Base-by-base conservation (phyloP, 148 eudicot species). In the Silene conica region DNA sequence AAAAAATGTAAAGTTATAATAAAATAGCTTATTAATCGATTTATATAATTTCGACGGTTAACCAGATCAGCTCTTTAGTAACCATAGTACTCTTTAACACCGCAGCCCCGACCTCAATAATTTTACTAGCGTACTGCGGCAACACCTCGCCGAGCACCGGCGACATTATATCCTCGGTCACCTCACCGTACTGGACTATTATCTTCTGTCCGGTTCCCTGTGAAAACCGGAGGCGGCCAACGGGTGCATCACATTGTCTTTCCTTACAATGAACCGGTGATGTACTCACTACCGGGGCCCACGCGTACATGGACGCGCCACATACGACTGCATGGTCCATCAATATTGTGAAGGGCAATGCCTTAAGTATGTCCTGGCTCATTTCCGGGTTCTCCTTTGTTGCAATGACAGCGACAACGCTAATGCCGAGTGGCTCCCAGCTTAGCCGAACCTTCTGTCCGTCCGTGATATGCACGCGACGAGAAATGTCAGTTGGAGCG, bases 321-420 rank as follows among this genome's bases (percentile, higher is more conserved):
- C 69, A 66, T n/a, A 66, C 69, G 14, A 66, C 69, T 1, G 69
- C 69, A 48, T 66, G 69, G 50, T 66, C 69, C 69, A 66, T 66
- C 13, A 66, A 38, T n/a, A 66, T 66, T 0, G 52, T 66, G 5
- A 66, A 66, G 0, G 69, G 69, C 6, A 66, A 21, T 5, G 69
- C 69, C 52, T 66, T 41, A 1, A 66, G 14, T 0, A 66, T 66
- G 52, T 38, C 69, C 2, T 38, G 22, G 13, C 52, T 38, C 12
- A 66, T 15, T 14, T 66, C 69, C 0, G 69, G 69, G 22, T 66
- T 66, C 10, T 66, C 14, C 10, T 66, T 66, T 1, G 69, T 66
- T 4, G 69, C 69, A 0, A 66, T 18, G 5, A 66, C 13, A 1
- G 69, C 69, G 14, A 66, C 69, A 0, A 66, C 69, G 6, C 25